Base-by-base conservation (phyloP, 176 grass and related monocot genomes). In the Avena sativa region DNA sequence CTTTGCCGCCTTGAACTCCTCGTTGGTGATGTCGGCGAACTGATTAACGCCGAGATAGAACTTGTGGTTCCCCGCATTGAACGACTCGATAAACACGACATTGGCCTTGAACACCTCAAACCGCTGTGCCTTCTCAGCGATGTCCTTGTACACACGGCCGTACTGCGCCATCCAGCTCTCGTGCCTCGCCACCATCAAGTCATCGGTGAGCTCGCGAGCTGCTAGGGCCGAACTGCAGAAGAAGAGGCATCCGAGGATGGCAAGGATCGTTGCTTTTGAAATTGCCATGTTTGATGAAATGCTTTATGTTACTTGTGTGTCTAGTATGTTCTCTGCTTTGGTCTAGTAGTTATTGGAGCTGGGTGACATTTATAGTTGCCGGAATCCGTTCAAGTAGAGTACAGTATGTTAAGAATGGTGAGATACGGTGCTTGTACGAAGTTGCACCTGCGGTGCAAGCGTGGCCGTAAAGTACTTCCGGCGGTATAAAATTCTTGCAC, bases 1-100 rank as follows among this genome's bases (percentile, higher is more conserved):
- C 20, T 47, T 72, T 47, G 69, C 6, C 19, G 11, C 43, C 38
- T 21, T 47, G 4, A 72, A 72, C 4, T 72, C 70, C 38, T 13
- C 70, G 10, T 72, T 72, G 70, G 70, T 72, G 38, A 72, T 11
- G 70, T 72, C 70, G 6, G 70, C 70, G 0, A 72, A 72, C n/a
- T 72, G 70, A 7, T 72, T 72, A 20, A 72, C 10, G 5, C 20
- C 70, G 9, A 72, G 43, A 12, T 6, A 47, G 10, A 72, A 47
- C 40, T 72, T 47, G 40, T 5, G 70, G 40, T 44, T 23, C 2
- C 20, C 70, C 0, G 70, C 4, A 43, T 72, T 72, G 40, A 72
- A 72, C 0, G 38, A 47, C 20, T 72, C 40, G 2, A 47, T 72
- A 20, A 72, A 72, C 19, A 2, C 40, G 20, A 72, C 70, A 23